These are phyloP conservation scores for Papiliotrema terrestris DNA, from an alignment of 1,284 basidiomycete species.

Conservation along the genomic window DNA sequence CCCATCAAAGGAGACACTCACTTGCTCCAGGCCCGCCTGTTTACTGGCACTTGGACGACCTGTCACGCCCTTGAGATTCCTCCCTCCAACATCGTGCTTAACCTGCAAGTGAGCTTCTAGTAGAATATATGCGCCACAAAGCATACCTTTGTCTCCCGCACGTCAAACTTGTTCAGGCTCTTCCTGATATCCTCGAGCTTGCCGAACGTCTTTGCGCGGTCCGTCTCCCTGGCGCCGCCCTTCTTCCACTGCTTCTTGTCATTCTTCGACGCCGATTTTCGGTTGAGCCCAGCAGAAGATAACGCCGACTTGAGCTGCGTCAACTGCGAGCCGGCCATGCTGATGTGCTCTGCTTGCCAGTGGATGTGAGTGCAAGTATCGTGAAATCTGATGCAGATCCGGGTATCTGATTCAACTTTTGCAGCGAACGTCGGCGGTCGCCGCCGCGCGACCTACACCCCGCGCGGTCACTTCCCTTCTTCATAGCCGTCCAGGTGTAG, in stretches of 20 bases:
- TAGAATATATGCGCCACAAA: no score
- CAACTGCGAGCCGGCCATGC: slow-evolving; percentile 63
- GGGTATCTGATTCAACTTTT: neutral
- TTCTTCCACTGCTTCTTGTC: slow-evolving; percentile 62
- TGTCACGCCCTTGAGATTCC: slow-evolving; percentile 75
- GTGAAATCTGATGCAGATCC: neutral
- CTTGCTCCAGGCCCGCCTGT: slow-evolving; percentile 85
- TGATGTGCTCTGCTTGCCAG: neutral
- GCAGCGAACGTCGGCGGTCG: neutral
- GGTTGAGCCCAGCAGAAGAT: slow-evolving; percentile 67
- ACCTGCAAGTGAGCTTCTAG: slow-evolving; percentile 44
- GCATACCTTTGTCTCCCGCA: slow-evolving; percentile 69
- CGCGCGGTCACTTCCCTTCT: no score
- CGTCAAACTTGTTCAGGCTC: slow-evolving; percentile 89
- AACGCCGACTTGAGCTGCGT: slow-evolving; percentile 82
- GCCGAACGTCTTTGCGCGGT: slow-evolving; percentile 72
- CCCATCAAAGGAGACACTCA: slow-evolving; percentile 45
- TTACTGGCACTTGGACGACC: slow-evolving; percentile 84
- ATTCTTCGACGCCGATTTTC: slow-evolving; percentile 56
- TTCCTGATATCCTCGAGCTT: slow-evolving; percentile 79
- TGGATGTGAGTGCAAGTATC: neutral
- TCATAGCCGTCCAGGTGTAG: neutral
- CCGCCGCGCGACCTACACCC: neutral
- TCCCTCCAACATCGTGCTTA: slow-evolving; percentile 87
- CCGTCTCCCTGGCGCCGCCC: slow-evolving; percentile 60